Base-by-base conservation (phyloP, 2,329 filamentous ascomycete species). In the Botrytis elliptica region DNA sequence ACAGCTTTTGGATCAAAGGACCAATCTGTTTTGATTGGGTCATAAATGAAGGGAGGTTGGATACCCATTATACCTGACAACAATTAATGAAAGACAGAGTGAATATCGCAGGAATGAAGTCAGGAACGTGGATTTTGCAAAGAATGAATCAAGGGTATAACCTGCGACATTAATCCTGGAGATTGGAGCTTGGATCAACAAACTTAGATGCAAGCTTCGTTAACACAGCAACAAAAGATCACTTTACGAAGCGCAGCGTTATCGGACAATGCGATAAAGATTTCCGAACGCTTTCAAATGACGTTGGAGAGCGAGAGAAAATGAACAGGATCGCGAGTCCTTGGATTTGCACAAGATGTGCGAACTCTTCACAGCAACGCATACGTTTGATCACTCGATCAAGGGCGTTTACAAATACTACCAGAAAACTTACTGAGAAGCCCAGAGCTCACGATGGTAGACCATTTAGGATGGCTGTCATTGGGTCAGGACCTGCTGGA, bases 401-500 rank as follows among this genome's bases (percentile, higher is more conserved):
- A 49, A 68, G 71, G 25, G 42, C 46, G 5, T 55, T 42, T 42
- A 57, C 60, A 20, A 55, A 46, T 44, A 68, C 66, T 18, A 52
- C 49, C 22, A 46, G 78, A 76, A 44, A 69, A 73, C 80, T 81
- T 75, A 77, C 76, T 42, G 73, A 73, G 42, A 78, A 77, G 75
- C 75, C 67, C 20, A 73, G 74, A 46, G 67, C 74, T 69, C 75
- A 78, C 52, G 76, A 81, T 81, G 78, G 72, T 74, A 83, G 86
- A 66, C 88, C 89, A 3, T 90, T 95, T 79, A 92, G 93, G 67
- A 87, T 98, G 82, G 96, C 95, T 74, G 88, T 98, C 76, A 89
- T 98, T 78, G 96, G 95, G 70, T 98, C 96, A 42, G 96, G 96
- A 1, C 96, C 96, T 1, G 96, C 96, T 20, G 96, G 96, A 4